Evolutionary conservation across 805 yeast genomes (phyloP), one percentile per base, ranked within the genome.

Genomic region (Pichia gijzeniarum): DNA sequence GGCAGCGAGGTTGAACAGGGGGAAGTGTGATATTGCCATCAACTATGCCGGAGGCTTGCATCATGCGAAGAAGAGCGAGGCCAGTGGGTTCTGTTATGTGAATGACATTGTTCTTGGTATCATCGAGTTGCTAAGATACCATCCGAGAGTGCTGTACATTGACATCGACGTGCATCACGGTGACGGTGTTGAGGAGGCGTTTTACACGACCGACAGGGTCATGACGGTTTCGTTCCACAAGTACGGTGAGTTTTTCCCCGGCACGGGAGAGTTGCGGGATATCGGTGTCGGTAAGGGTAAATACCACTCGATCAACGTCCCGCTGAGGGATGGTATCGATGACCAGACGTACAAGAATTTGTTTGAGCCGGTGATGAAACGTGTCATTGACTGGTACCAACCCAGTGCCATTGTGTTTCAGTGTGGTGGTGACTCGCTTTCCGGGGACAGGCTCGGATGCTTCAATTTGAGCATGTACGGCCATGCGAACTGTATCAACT

Each of bases 331-430:
- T 60, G 96, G 99, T 37, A 91, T 93, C 44, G 98, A 93, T 61
- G 99, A 93, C 64, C 86, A 79, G 32, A 78, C 86, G 20, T 84
- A 82, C 62, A 85, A 82, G 67, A 80, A 93, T 16, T 77, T 93
- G 40, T 82, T 95, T 55, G 96, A 89, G 63, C 98, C 97, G 3
- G 76, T 89, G 35, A 85, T 95, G 51, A 74, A 80, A 37, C 79
- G 81, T 48, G 76, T 81, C 52, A 76, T 81, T 71, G 87, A 81
- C 53, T 82, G 87, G 85, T 93, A 85, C 67, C 95, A 86, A 65
- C 99, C 99, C 1, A 80, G 95, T 8, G 97, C 95, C 0, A 84
- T 93, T 50, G 96, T 93, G n/a, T 77, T 90, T 53, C 99, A 93
- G 67, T 89, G 97, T 70, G 99, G 99, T 40, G 99, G 97, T 25